A percentile compares a stretch with the other conserved stretches of the same genome.
Conservation (phyloP, 2,329 filamentous ascomycete species). For the Diplodia seriata region DNA sequence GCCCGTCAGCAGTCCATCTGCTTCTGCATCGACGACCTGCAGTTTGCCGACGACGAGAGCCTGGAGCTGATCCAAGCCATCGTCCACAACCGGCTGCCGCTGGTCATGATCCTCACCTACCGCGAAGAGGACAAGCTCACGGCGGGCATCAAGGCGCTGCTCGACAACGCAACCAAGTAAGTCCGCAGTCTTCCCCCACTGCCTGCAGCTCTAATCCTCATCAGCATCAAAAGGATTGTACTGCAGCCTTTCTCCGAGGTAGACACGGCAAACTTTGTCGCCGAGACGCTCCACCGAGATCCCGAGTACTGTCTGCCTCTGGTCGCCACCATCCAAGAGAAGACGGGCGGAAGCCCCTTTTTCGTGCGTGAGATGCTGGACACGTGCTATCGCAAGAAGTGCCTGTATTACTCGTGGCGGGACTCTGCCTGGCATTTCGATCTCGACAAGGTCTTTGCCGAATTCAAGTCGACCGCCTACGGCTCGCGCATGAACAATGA, state of each 20-base stretch:
- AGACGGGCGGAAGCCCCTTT: constrained; percentile 87
- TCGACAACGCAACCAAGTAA: constrained; percentile 43
- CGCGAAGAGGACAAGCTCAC: constrained; percentile 51
- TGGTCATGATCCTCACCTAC: constrained; percentile 79
- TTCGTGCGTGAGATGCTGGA: constrained; percentile 91
- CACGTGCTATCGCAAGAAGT: constrained; percentile 83
- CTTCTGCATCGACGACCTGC: constrained; percentile 86
- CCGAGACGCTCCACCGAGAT: constrained; percentile 76
- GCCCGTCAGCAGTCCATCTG: constrained; percentile 86
- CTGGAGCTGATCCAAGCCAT: constrained; percentile 84
- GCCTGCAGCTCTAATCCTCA: constrained; percentile 16
- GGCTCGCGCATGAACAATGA: constrained; percentile 81
- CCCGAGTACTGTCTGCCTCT: constrained; percentile 77
- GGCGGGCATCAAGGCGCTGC: constrained; percentile 46
- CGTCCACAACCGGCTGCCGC: constrained; percentile 76
- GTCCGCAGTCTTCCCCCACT: constrained; percentile 1
- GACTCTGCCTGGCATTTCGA: constrained; percentile 84
- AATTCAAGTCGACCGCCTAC: constrained; percentile 80
- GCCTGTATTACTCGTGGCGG: constrained; percentile 89
- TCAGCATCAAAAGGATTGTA: constrained; percentile 57
- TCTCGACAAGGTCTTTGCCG: constrained; percentile 82
- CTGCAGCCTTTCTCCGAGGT: constrained; percentile 77
- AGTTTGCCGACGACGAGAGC: constrained; percentile 88
- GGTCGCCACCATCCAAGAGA: constrained; percentile 85
- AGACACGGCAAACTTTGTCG: constrained; percentile 82